These are phyloP conservation scores for Chaetothyriales sp. DNA, from an alignment of 2,329 filamentous ascomycete species.

Conservation along the genomic window DNA sequence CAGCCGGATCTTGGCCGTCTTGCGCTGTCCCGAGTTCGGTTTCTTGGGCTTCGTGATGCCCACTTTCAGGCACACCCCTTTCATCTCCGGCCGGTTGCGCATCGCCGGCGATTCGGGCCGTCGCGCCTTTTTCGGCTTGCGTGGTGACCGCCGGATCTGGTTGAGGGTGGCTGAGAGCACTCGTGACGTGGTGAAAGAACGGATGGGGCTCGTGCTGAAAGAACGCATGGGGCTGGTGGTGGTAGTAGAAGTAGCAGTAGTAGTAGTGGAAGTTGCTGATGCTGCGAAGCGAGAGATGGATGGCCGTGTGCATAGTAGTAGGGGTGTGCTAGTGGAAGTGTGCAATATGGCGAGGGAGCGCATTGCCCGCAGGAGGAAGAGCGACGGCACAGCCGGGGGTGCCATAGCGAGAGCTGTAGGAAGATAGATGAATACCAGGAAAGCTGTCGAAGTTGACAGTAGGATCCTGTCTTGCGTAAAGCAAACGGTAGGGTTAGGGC, in stretches of 20 bases:
- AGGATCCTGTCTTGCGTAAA: no score
- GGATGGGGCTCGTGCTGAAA: slow-evolving; percentile 27
- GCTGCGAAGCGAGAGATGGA: neutral
- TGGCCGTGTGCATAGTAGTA: slow-evolving; percentile 10
- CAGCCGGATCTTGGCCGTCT: slow-evolving; percentile 82
- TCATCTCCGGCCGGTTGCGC: slow-evolving; percentile 62
- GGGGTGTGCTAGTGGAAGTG: no score
- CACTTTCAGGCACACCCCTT: slow-evolving; percentile 91
- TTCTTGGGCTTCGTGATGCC: slow-evolving; percentile 94
- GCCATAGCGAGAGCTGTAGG: neutral
- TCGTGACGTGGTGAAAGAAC: slow-evolving; percentile 46
- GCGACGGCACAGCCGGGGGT: neutral
- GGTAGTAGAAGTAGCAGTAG: slow-evolving; percentile 11
- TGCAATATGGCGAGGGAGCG: neutral
- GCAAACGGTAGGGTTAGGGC: no score
- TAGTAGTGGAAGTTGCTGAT: neutral
- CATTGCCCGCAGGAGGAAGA: neutral
- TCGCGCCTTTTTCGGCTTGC: slow-evolving; percentile 64
- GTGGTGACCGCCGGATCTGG: slow-evolving; percentile 63
- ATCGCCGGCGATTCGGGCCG: slow-evolving; percentile 82
- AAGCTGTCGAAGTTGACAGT: no score
- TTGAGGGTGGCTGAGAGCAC: slow-evolving; percentile 52
- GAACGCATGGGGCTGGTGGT: slow-evolving; percentile 21
- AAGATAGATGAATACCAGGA: neutral
- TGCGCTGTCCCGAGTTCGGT: slow-evolving; percentile 93